Base-by-base conservation (phyloP, 352 stramenopile species). In the Phytopythium aichiense region DNA sequence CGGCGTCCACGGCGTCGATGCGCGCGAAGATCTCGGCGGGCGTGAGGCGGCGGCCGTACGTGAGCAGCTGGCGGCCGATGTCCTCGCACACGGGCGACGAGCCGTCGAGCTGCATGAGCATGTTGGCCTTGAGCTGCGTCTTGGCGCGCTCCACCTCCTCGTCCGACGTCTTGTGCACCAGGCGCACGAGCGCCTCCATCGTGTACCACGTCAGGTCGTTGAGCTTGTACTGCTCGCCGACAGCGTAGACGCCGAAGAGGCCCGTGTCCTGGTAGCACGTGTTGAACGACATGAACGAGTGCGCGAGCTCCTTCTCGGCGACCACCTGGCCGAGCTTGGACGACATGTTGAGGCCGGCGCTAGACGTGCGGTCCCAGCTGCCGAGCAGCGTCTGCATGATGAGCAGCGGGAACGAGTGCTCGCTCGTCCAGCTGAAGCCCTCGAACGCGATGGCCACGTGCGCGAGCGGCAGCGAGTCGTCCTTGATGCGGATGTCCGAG, bases 181-280 rank as follows among this genome's bases (percentile, higher is more conserved):
- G 75, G 52, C 95, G 84, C 54, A 98, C 96, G 53, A 99, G 78
- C 57, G 93, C 89, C 72, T 96, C 92, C 79, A 99, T 98, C 11
- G 96, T 94, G 84, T 96, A 96, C 88, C 88, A 96, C 60, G 84
- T 94, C 74, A 96, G 68, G 79, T 99, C 94, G 73, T 98, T 96
- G 49, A 99, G 77, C 82, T 98, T 98, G 80, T 96, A 93, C 76
- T 91, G 87, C 74, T 96, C 87, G 28, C 75, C 95, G 61, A 99
- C 93, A 56, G 95, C 89, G 84, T 99, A 99, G 42, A 99, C 84
- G 64, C 98, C 98, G 72, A 99, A 99, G 37, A 99, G 88, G 63
- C 97, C 98, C 42, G 97, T 99, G 78, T 99, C 98, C 82, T 99
- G 98, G 89, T 99, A 99, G 84, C 95, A 99, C 63, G 97, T 99